phyloP scores from a whole-genome alignment of 2,329 filamentous ascomycete species.

The Aspergillus caelatus region DNA sequence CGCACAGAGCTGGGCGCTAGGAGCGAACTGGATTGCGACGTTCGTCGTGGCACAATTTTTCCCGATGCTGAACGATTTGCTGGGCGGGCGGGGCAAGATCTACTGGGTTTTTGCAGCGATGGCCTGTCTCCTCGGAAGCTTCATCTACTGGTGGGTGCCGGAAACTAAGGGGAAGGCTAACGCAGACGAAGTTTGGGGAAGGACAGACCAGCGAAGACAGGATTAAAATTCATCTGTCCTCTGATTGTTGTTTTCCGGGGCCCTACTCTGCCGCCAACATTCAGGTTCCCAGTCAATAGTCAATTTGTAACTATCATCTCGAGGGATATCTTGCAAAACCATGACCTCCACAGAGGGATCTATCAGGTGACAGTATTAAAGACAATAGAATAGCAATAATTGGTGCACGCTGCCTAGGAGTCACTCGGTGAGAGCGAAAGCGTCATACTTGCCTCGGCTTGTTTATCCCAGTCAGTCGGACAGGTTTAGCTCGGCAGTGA shows the following conservation, averaged over 20 bases:
- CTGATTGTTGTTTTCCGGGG: too few relatives aligned
- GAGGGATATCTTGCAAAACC: neutral
- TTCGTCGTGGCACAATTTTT: conserved; percentile 96
- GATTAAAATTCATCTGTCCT: conserved; percentile 30
- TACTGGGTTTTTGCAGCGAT: conserved; percentile 89
- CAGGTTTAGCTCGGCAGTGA: neutral
- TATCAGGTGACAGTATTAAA: neutral
- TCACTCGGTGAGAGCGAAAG: neutral
- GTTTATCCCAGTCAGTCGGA: neutral
- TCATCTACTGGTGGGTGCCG: conserved; percentile 75
- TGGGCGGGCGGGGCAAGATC: conserved; percentile 79
- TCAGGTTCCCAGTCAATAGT: neutral
- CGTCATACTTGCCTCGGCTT: neutral
- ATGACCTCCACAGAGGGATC: neutral
- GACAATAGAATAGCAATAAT: neutral
- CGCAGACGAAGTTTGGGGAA: conserved; percentile 88
- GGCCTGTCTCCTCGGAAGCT: conserved; percentile 68
- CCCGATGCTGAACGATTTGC: conserved; percentile 75
- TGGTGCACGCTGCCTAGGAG: neutral
- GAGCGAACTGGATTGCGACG: conserved; percentile 85
- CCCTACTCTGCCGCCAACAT: neutral
- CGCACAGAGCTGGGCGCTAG: conserved; percentile 84
- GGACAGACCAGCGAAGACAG: conserved; percentile 42
- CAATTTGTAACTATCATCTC: neutral
- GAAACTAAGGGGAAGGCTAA: conserved; percentile 86